Evolutionary conservation across 352 stramenopile genomes (phyloP).

Genomic region (Thraustochytrium striatum): DNA sequence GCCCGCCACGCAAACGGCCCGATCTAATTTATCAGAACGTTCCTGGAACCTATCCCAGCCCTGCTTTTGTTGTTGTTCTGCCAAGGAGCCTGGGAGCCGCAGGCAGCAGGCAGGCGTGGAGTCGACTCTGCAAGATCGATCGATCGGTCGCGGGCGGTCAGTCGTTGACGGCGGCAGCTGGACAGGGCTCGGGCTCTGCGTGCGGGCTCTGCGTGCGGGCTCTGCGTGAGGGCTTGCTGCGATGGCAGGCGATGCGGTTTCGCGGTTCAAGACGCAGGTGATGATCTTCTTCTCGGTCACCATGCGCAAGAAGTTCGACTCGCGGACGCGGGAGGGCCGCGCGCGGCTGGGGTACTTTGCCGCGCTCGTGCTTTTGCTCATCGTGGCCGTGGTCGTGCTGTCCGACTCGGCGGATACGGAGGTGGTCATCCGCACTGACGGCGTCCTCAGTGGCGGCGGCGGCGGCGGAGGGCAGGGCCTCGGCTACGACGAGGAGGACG

Average conservation of each 20-base stretch:
- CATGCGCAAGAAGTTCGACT: conserved; percentile 26
- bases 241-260: conserved; percentile 37
- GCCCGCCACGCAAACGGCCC: no score
- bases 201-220: no score
- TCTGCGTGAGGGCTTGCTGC: no score
- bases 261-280: conserved; percentile 42
- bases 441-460: neutral
- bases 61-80: no score
- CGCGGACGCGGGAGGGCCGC: neutral
- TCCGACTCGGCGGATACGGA: neutral
- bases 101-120: no score
- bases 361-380: conserved; percentile 1
- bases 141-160: no score
- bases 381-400: neutral
- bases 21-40: no score
- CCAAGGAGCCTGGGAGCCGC: no score
- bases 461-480: neutral
- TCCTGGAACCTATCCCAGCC: no score
- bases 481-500: conserved; percentile 4
- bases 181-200: no score
- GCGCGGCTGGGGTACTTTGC: conserved; percentile 27
- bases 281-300: conserved; percentile 45
- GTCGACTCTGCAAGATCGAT: no score
- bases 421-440: conserved; percentile 11
- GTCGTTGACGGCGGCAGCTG: no score